Base-by-base conservation (phyloP, 179 eudicot genomes). In the Nepenthes alata region DNA sequence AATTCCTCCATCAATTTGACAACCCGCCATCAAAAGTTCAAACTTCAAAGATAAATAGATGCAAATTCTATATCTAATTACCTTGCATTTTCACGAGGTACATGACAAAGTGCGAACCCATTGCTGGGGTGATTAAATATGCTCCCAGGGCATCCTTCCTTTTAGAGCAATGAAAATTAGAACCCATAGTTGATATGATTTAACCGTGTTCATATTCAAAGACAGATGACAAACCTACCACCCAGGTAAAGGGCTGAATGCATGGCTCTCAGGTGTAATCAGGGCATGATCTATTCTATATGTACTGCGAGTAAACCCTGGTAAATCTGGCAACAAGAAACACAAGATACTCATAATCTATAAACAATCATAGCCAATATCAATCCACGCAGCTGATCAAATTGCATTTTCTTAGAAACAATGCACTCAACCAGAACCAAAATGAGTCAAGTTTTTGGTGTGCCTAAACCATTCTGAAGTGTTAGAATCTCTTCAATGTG, bases 1-100 rank as follows among this genome's bases (percentile, higher is more conserved):
- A 25, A 25, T 25, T 25, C 25, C 25, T 25, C 25, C 25, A 25
- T 25, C 25, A 25, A 25, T 25, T 25, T 25, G 25, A 25, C 25
- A 25, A 25, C 1, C 25, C 1, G 25, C 25, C 25, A 25, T 25
- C 25, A 25, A 25, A 25, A 25, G 25, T 25, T 25, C 25, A 25
- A 25, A 25, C 25, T 25, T 25, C 25, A 25, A 25, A 25, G 25
- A 25, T 25, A 25, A 25, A 25, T 25, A 25, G 25, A 25, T 25
- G 25, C 25, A 25, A 25, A 25, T 25, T 25, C 25, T 0, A 25
- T 25, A 25, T 50, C 55, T 16, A 53, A 48, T 54, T 62, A 91
- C 98, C 98, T 86, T 84, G 84, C 98, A 91, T 86, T 78, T 91
- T 89, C 37, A 96, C 96, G 55, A 91, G 81, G 85, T 89, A 91